Conservation (phyloP, 2,329 filamentous ascomycete genomes). For the Beauveria medogensis region DNA sequence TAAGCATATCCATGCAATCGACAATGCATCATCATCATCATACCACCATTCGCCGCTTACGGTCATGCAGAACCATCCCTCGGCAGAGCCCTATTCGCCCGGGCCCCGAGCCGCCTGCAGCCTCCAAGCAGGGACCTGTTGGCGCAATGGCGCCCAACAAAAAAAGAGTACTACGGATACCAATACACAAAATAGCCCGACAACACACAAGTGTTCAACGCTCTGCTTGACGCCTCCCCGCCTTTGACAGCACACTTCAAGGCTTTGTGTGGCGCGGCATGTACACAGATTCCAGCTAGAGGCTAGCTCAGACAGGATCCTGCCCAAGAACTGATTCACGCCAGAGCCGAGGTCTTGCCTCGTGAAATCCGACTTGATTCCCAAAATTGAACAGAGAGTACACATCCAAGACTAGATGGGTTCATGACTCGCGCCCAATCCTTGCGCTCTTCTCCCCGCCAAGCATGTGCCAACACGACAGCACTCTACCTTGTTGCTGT, state of each 20-base stretch:
- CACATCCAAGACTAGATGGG: not conserved
- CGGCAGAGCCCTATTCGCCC: not conserved
- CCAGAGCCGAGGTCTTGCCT: not conserved
- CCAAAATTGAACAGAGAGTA: not conserved
- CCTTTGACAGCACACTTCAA: not conserved
- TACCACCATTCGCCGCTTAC: not conserved
- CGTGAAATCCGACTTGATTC: not conserved
- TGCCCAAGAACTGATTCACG: not conserved
- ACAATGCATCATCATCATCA: not conserved
- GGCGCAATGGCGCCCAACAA: not conserved
- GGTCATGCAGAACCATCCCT: not conserved
- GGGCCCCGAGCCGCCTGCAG: not conserved
- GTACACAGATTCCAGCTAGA: not conserved
- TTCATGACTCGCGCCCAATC: not conserved
- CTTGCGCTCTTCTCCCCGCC: not conserved
- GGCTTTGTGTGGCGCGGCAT: not conserved
- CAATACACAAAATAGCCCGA: not conserved
- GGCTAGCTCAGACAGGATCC: constrained; percentile 4
- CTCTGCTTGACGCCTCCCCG: not conserved
- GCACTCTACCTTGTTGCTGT: not conserved
- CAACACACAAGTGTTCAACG: not conserved
- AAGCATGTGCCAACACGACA: not conserved
- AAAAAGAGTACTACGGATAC: not conserved
- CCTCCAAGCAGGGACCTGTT: not conserved
- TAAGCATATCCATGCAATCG: not conserved